Base-by-base conservation (phyloP, 2,329 filamentous ascomycete genomes). In the Gnomoniopsis sp. region DNA sequence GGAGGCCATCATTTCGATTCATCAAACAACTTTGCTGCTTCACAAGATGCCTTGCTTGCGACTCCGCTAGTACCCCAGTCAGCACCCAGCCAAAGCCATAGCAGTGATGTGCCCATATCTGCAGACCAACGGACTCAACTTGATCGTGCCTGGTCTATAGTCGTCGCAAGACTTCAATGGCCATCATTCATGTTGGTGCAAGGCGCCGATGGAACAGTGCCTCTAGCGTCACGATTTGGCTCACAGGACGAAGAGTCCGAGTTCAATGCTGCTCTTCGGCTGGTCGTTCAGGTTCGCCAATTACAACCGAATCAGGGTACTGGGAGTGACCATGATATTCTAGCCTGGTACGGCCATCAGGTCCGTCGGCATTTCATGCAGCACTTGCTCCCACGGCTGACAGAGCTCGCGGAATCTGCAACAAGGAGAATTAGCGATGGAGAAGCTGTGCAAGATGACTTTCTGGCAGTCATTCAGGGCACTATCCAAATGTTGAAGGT, bases 101-200 rank as follows among this genome's bases (percentile, higher is more conserved):
- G 36, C 53, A 50, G 12, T 26, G 49, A 30, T 34, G 33, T 30
- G 22, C 26, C 23, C 15, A 22, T 19, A 48, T 53, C 55, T 58
- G 68, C 72, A 53, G 71, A 74, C 60, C 78, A 85, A 63, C 85
- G 87, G 70, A 75, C 79, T 55, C 77, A 76, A 62, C 86, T 80
- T 77, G 83, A 87, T 67, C 75, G 80, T 62, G 83, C 85, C 59
- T 88, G 86, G 86, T 81, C 85, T 67, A 72, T 76, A 30, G 84
- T 87, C 61, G 87, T 84, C 17, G 77, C 81, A 33, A 75, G 75
- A 36, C 81, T 88, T 49, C 77, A 78, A 49, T 74, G 88, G 22
- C 82, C 84, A 10, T 70, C 77, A n/a, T 82, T 81, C 11, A 80
- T 82, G 47, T 74, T 82, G 2, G 76, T 74, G 8, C 79, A 84